Base-by-base conservation (phyloP, 2,329 filamentous ascomycete species). In the Colletotrichum filicis region DNA sequence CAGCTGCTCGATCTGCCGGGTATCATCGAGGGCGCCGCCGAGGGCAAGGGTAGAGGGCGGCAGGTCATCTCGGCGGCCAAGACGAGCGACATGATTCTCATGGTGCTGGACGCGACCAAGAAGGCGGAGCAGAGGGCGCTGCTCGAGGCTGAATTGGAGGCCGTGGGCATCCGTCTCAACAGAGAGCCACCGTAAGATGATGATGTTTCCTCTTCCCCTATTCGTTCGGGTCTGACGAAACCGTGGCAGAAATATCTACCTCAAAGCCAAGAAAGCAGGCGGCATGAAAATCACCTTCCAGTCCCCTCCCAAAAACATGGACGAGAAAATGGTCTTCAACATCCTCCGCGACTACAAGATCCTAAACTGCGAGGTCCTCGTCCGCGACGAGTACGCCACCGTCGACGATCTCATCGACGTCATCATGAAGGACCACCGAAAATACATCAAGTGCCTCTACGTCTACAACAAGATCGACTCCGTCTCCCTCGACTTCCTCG, bases 401-500 rank as follows among this genome's bases (percentile, higher is more conserved):
- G 95, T 99, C 46, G 97, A 99, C 85, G 96, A 99, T 84, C 94
- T 99, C 83, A 99, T 99, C 85, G 97, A 99, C 83, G 95, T 98
- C 74, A 98, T 99, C 84, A 98, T 98, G 96, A 97, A 97, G 84
- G 95, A 98, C 81, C 97, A 99, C 87, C 89, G 97, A 80, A 99
- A 97, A 83, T 99, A 99, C 87, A 98, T 99, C 87, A 91, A 88
- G 82, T 92, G 94, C 80, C 89, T 99, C 37, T 99, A 99, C 85
- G 96, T 98, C 37, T 99, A 99, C 91, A 99, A 99, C 92, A 99
- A 99, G 86, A 97, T 99, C 85, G 97, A 99, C 85, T 93, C 91
- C 82, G 94, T 99, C 74, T 96, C 93, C 55, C 90, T 99, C 76
- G 95, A 98, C 81, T 97, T 97, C 84, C 90, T 99, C 60, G 94